Percentiles rank a stretch among this genome's conserved stretches.
These are phyloP conservation scores for Lunasporangiospora selenospora DNA, from an alignment of 192 early-diverging fungal genomes.

Conservation along the genomic window DNA sequence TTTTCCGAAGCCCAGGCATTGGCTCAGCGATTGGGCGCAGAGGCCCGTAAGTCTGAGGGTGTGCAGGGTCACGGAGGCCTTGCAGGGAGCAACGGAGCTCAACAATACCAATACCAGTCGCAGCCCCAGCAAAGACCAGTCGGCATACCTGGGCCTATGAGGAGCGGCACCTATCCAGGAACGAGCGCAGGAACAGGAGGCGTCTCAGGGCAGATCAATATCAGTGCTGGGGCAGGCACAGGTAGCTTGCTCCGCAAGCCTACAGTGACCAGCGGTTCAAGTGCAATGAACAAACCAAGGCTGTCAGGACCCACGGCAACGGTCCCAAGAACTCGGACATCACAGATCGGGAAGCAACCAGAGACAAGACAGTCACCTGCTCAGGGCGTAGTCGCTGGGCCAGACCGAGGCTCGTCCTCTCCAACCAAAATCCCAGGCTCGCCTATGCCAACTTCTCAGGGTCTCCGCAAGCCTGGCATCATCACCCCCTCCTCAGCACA, in stretches of 20 bases:
- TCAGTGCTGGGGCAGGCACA: no score
- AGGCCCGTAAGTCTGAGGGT: background rate
- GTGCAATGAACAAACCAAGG: background rate
- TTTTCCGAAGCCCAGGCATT: slow-evolving; percentile 13
- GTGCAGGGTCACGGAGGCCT: background rate
- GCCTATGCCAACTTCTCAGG: background rate
- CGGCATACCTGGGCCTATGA: background rate
- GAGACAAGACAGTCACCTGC: background rate
- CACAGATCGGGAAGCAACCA: background rate
- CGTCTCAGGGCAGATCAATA: no score
- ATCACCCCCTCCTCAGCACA: no score
- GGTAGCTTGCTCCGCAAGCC: background rate
- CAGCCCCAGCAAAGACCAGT: background rate
- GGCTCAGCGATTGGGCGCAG: slow-evolving; percentile 2
- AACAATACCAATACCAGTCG: background rate
- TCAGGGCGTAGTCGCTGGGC: background rate
- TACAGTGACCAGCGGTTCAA: background rate
- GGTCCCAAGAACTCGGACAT: background rate
- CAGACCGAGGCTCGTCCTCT: background rate
- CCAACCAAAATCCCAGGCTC: slow-evolving; percentile 15
- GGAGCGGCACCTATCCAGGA: background rate
- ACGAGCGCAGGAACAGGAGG: no score
- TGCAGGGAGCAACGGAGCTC: background rate
- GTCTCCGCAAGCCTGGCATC: no score
- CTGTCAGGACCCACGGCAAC: background rate